Base-by-base conservation (phyloP, 2,329 filamentous ascomycete species). In the Plenodomus tracheiphilus region DNA sequence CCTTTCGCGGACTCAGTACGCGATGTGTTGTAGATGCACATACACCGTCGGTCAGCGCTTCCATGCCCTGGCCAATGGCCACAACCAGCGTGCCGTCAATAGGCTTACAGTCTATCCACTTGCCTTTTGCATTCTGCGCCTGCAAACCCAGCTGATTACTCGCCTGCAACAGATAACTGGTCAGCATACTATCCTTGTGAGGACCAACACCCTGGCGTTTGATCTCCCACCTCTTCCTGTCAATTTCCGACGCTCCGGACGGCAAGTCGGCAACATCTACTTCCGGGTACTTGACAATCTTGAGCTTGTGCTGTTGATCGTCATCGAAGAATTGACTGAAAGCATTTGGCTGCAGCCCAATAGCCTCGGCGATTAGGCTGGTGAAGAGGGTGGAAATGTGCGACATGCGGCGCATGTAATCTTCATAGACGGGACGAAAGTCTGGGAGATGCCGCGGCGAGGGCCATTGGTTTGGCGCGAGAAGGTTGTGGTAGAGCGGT, bases 241-340 rank as follows among this genome's bases (percentile, higher is more conserved):
- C 70, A 21, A 68, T 59, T 21, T 68, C 62, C 45, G 56, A 69
- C 0, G 68, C 67, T 4, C 48, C 56, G 1, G 48, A 40, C 7
- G 63, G 51, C 22, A 71, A 50, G 39, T 71, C 63, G 3, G 65
- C 58, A 16, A 71, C 57, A 41, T 69, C 65, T 67, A 71, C 68
- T 52, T 94, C 90, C 0, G 91, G 91, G 66, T 94, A 95, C 75
- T 89, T 90, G 51, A 95, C 86, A 51, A 96, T 86, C 77, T 96
- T 96, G 63, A 95, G 80, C 77, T 95, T 95, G 76, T 95, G 89
- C 75, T 94, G 90, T 76, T 77, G 79, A 36, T 80, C 73, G 1
- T 62, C 61, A 68, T 92, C 89, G 73, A 93, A 93, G 77, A 92
- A 95, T 62, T 82, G 84, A 66, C 84, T 77, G 71, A 96, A 95